These are phyloP conservation scores for Inonotus hispidus DNA, from an alignment of 1,284 basidiomycete genomes.

Conservation along the genomic window DNA sequence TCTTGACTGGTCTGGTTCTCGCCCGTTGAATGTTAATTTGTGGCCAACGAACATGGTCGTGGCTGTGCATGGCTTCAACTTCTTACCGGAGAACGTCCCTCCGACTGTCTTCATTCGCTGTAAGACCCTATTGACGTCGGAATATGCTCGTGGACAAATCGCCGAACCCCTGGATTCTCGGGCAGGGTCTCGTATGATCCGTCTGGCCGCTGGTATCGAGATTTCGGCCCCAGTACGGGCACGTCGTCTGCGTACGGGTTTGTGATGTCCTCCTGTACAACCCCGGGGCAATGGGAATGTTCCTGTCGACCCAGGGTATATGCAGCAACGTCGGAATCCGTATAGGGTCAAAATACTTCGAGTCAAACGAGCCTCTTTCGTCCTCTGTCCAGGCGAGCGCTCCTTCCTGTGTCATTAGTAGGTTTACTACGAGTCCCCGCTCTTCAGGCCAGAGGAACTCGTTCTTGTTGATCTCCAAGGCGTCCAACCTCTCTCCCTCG, in stretches of 20 bases:
- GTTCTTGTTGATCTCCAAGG: conserved; percentile 23
- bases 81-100: conserved; percentile 23
- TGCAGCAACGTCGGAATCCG: conserved; percentile 32
- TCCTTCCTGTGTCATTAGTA: conserved; percentile 27
- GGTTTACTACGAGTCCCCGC: conserved; percentile 27
- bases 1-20: background rate
- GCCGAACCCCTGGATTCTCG: too few species aligned
- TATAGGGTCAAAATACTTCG: conserved; percentile 33
- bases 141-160: conserved; percentile 34
- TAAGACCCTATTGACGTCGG: conserved; percentile 28
- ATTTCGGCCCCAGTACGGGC: too few species aligned
- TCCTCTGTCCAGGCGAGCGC: conserved; percentile 31
- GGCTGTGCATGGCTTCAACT: conserved; percentile 18
- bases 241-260: too few species aligned
- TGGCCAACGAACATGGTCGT: conserved; percentile 24
- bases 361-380: conserved; percentile 30
- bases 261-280: too few species aligned
- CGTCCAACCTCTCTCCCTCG: conserved; percentile 20
- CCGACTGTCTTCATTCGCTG: conserved; percentile 22
- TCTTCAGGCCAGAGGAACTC: conserved; percentile 29
- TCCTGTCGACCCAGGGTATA: conserved; percentile 31
- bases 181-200: too few species aligned
- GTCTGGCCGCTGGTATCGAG: too few species aligned
- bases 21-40: conserved; percentile 21
- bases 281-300: conserved; percentile 36